Conservation (phyloP, 2,329 filamentous ascomycete species). For the Fusarium sambucinum region DNA sequence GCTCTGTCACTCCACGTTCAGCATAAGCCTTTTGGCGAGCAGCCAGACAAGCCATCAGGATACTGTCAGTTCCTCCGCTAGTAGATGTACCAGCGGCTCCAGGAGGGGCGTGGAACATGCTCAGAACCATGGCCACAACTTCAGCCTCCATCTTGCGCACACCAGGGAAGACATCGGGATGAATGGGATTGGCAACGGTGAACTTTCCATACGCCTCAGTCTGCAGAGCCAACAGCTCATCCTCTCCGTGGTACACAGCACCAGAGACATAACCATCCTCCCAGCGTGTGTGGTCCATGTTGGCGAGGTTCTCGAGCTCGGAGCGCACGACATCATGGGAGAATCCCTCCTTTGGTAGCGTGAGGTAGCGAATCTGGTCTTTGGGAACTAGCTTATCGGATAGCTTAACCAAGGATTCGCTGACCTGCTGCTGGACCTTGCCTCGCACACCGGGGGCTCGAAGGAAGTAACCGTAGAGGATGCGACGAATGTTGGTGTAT, state of each 20-base stretch:
- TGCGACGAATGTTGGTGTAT: conserved; percentile 77
- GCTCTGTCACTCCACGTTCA: conserved; percentile 89
- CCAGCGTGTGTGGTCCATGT: conserved; percentile 95
- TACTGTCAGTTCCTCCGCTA: conserved; percentile 94
- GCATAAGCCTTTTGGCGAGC: conserved; percentile 88
- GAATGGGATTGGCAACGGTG: conserved; percentile 94
- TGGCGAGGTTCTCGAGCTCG: conserved; percentile 82
- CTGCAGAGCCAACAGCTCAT: conserved; percentile 84
- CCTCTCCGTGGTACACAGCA: conserved; percentile 94
- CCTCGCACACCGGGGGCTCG: conserved; percentile 86
- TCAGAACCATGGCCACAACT: conserved; percentile 93
- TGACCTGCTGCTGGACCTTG: conserved; percentile 86
- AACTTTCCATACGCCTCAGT: conserved; percentile 94
- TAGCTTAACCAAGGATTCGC: conserved; percentile 81
- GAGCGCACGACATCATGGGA: conserved; percentile 79
- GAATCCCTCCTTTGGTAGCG: conserved; percentile 87
- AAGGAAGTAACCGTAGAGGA: conserved; percentile 87
- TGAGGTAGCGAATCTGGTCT: conserved; percentile 77
- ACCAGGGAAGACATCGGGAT: conserved; percentile 97
- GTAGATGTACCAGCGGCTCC: conserved; percentile 90
- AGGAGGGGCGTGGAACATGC: conserved; percentile 89
- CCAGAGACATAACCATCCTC: conserved; percentile 95
- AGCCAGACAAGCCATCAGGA: conserved; percentile 92
- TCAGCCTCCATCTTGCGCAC: conserved; percentile 99
- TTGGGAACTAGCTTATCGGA: conserved; percentile 85